Conservation (phyloP, 192 early-diverging fungal species). For the Linnemannia hyalina region DNA sequence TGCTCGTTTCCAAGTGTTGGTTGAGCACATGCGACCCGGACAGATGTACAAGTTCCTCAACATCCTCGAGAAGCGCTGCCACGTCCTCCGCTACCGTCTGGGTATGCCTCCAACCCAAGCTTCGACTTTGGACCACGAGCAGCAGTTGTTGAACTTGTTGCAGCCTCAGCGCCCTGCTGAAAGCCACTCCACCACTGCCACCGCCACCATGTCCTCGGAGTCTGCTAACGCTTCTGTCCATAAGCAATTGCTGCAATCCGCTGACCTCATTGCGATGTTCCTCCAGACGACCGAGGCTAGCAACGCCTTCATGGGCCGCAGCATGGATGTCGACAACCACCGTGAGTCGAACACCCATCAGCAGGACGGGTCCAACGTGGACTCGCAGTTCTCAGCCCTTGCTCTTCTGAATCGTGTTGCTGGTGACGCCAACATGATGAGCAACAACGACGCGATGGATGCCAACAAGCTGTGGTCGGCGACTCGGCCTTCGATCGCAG, state of each 20-base stretch:
- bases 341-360: conserved; percentile 1
- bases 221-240: conserved; percentile 5
- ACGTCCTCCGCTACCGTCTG: conserved; percentile 57
- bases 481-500: conserved; percentile 18
- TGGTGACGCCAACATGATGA: conserved; percentile 1
- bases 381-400: background rate
- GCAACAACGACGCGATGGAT: conserved; percentile 14
- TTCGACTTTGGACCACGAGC: conserved; percentile 44
- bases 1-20: conserved; percentile 54
- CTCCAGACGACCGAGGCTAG: conserved; percentile 24
- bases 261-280: conserved; percentile 35
- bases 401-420: background rate
- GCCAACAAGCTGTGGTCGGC: conserved; percentile 45
- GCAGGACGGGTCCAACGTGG: conserved; percentile 6
- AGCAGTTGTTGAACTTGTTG: conserved; percentile 35
- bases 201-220: background rate
- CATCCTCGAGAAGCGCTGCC: conserved; percentile 69
- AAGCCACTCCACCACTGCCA: background rate
- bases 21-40: conserved; percentile 61
- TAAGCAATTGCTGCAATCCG: conserved; percentile 20
- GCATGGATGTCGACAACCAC: conserved; percentile 20
- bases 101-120: conserved; percentile 41
- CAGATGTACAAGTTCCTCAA: conserved; percentile 68
- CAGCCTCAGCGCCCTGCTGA: conserved; percentile 17
- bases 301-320: conserved; percentile 26